A percentile compares a stretch with the other conserved stretches of the same genome.
These are phyloP conservation scores for Phytomonas sp. DNA, from an alignment of 208 protist genomes.

Conservation along the genomic window DNA sequence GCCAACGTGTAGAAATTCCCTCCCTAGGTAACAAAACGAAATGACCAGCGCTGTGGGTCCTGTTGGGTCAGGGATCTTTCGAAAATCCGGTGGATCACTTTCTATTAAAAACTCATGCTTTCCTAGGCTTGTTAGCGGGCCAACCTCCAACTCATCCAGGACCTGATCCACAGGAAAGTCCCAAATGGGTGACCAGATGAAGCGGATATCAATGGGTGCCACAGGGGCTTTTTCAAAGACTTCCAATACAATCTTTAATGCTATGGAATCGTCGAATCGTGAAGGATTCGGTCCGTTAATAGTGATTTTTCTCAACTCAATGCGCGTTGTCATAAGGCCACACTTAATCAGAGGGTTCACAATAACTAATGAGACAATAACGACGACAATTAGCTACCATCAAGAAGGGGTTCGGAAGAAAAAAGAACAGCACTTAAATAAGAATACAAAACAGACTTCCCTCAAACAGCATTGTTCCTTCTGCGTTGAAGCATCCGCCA, in stretches of 20 bases:
- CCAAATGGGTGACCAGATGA: conserved; percentile 80
- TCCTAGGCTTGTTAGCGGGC: conserved; percentile 45
- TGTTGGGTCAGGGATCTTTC: conserved; percentile 68
- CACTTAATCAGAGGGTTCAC: background rate
- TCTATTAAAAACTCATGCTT: conserved; percentile 60
- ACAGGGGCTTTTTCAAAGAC: conserved; percentile 48
- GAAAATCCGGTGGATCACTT: conserved; percentile 56
- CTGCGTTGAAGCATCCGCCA: too few species aligned
- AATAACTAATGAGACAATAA: background rate
- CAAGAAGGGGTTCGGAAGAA: background rate
- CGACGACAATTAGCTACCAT: background rate
- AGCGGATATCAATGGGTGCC: conserved; percentile 52
- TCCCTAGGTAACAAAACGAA: conserved; percentile 46
- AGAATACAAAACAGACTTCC: too few species aligned
- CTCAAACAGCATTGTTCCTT: too few species aligned
- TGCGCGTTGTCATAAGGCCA: conserved; percentile 37
- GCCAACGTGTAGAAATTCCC: conserved; percentile 73
- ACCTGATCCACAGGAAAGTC: conserved; percentile 74
- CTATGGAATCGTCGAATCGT: conserved; percentile 43
- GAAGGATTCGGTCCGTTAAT: conserved; percentile 38
- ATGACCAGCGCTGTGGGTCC: conserved; percentile 70
- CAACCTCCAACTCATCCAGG: conserved; percentile 76
- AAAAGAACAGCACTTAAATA: background rate
- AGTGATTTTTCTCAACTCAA: conserved; percentile 37
- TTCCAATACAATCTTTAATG: conserved; percentile 43